Conservation (phyloP, 1,139 yeast genomes). For the Kurtzmaniella natalensis region DNA sequence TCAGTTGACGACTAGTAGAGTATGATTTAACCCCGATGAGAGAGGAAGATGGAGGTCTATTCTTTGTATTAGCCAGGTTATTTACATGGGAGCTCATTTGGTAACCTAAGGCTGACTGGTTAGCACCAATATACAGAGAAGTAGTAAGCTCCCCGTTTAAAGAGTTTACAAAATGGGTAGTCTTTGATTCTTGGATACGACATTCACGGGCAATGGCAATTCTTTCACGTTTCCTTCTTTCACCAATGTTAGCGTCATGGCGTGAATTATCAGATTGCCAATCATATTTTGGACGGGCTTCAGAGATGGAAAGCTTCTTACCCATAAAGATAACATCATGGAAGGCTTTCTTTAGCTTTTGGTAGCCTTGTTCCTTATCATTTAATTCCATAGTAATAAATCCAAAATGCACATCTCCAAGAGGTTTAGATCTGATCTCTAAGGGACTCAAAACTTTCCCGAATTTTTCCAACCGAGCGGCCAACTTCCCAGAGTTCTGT, state of each 20-base stretch:
- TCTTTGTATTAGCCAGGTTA: conserved; percentile 34
- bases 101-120: conserved; percentile 22
- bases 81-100: conserved; percentile 32
- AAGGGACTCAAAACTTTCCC: conserved; percentile 43
- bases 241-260: conserved; percentile 29
- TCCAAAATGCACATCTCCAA: conserved; percentile 56
- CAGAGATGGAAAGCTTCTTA: conserved; percentile 51
- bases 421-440: conserved; percentile 48
- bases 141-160: conserved; percentile 15
- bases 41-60: conserved; percentile 27
- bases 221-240: conserved; percentile 25
- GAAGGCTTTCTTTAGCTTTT: conserved; percentile 49
- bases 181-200: conserved; percentile 37
- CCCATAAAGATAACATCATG: conserved; percentile 78
- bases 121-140: conserved; percentile 13
- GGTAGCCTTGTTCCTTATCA: conserved; percentile 28
- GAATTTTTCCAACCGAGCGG: conserved; percentile 42
- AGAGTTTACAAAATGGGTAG: conserved; percentile 25
- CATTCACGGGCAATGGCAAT: conserved; percentile 39
- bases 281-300: conserved; percentile 34
- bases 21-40: conserved; percentile 34
- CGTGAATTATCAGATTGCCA: conserved; percentile 42
- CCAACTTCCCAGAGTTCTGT: conserved; percentile 37
- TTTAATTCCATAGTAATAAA: conserved; percentile 57
- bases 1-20: conserved; percentile 21